Base-by-base conservation (phyloP, 805 yeast species). In the Cyberlindnera maritima region DNA sequence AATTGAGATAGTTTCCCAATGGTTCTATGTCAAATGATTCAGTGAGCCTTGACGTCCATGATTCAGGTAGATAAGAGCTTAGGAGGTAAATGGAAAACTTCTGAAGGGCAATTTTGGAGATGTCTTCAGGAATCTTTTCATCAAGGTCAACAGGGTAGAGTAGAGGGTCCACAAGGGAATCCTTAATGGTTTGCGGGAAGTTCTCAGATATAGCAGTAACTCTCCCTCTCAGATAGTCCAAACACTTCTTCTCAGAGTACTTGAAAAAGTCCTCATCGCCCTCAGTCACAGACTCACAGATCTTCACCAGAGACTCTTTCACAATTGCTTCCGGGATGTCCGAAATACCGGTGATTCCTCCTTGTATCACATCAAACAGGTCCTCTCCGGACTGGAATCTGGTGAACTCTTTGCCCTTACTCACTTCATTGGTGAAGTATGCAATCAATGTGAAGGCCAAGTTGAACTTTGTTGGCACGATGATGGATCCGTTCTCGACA, bases 31-130 rank as follows among this genome's bases (percentile, higher is more conserved):
- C 66, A 14, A 66, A 66, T 31, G 56, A 50, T 1, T 71, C 64
- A 12, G 63, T 45, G 50, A 61, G 36, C 52, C 56, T 43, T 29
- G 39, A 25, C 33, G 58, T 39, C 28, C 63, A 37, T 48, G 50
- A 23, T 46, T 54, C 28, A 36, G 60, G 63, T 37, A 77, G 63
- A 50, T 71, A 73, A 3, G 78, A 72, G 3, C 79, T 72, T 6
- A 82, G 49, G 25, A 81, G 61, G 23, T 76, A 73, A 3, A 81
- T 63, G 6, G 84, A 62, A 44, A 72, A 63, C 44, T 68, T 69
- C 14, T 64, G 59, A 17, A 70, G 63, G 15, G 73, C 65, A 2
- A 69, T 56, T 3, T 59, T 50, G n/a, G 72, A 54, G 1, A 75
- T 65, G 8, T 66, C 62, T 3, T 51, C 54, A 2, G 77, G 70